A percentile compares a stretch with the other conserved stretches of the same genome.
Conservation (phyloP, 345 rosid genomes). For the Syzygium aqueum region DNA sequence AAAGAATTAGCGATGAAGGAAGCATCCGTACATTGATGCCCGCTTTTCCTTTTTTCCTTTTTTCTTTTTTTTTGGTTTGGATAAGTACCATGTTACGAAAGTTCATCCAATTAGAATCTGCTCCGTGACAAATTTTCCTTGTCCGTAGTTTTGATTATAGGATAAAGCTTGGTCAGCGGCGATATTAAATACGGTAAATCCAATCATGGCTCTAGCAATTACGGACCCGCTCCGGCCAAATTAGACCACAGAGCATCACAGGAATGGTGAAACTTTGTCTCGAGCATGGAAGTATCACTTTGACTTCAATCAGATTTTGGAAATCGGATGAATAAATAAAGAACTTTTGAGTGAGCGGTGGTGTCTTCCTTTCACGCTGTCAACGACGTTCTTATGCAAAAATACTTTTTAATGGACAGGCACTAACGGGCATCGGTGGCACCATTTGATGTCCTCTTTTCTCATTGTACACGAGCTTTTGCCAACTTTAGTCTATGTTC, state of each 20-base stretch:
- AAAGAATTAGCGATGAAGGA: background rate
- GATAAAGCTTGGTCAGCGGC: background rate
- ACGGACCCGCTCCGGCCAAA: fast-evolving
- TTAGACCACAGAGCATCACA: background rate
- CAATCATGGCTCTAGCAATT: fast-evolving
- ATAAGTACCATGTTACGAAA: background rate
- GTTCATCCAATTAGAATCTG: background rate
- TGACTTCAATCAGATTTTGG: background rate
- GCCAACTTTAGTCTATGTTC: background rate
- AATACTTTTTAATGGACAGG: no score
- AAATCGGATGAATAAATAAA: background rate
- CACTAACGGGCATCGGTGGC: no score
- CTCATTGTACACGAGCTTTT: background rate
- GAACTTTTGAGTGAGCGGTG: background rate
- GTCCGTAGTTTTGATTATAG: background rate
- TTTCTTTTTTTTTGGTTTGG: background rate
- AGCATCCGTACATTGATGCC: background rate
- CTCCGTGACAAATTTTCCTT: background rate
- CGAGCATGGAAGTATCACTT: background rate
- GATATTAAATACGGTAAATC: background rate
- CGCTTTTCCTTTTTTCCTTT: background rate
- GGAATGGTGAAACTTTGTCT: background rate
- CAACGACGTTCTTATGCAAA: background rate
- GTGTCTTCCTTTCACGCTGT: background rate
- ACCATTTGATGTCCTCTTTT: background rate